Conservation (phyloP, 768 basidiomycete species). For the Austroboletus festivus region DNA sequence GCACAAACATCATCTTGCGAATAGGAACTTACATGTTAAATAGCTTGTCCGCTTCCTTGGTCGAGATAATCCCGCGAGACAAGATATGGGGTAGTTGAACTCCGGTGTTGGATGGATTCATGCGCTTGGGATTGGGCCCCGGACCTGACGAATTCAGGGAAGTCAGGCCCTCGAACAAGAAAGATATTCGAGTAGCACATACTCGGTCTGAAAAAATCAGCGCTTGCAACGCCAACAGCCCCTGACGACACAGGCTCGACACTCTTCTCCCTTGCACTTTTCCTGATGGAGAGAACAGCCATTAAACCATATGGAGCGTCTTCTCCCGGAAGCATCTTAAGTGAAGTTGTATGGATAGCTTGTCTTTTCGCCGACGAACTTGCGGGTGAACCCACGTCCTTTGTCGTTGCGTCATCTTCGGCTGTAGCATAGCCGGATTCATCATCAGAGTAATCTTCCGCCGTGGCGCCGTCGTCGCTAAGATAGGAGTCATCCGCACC, state of each 20-base stretch:
- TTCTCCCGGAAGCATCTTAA: conserved; percentile 56
- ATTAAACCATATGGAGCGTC: conserved; percentile 75
- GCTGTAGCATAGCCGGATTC: conserved; percentile 30
- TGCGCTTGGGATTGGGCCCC: conserved; percentile 39
- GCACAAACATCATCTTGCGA: not conserved
- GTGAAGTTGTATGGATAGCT: conserved; percentile 36
- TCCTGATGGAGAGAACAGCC: conserved; percentile 57
- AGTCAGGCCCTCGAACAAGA: not conserved
- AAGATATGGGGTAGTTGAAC: conserved; percentile 65
- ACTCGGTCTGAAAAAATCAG: conserved; percentile 68
- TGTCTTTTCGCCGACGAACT: conserved; percentile 39
- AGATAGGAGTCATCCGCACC: conserved; percentile 39
- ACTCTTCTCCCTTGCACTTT: conserved; percentile 38
- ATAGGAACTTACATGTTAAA: conserved; percentile 58
- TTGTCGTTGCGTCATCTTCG: conserved; percentile 19
- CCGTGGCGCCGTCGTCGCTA: conserved; percentile 38
- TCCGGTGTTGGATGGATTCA: conserved; percentile 37
- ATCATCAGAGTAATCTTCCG: conserved; percentile 36
- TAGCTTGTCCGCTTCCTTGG: conserved; percentile 64
- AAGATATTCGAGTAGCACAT: conserved; percentile 19
- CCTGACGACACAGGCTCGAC: conserved; percentile 44
- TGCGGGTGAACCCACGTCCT: conserved; percentile 29
- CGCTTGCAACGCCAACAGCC: conserved; percentile 63
- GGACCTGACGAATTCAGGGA: conserved; percentile 33
- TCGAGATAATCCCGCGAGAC: conserved; percentile 57